Base-by-base conservation (phyloP, 2,329 filamentous ascomycete species). In the Ophiostoma sp. region DNA sequence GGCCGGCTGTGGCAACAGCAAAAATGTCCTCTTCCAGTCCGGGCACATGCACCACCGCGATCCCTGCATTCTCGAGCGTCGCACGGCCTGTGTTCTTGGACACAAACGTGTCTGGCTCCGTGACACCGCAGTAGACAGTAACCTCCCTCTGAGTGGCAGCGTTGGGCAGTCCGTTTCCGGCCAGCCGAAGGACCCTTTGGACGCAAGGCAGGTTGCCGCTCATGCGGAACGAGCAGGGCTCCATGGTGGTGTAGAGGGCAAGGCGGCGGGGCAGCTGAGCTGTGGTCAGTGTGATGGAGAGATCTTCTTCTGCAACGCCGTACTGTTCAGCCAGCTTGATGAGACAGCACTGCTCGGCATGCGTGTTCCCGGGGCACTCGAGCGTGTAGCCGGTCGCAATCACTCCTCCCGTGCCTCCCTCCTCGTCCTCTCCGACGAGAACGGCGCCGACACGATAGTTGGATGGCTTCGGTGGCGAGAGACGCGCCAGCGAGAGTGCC, bases 361-460 rank as follows among this genome's bases (percentile, higher is more conserved):
- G 95, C 0, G 95, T 98, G 79, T 99, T 99, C 58, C 94, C 95
- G 0, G 87, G 84, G 4, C 93, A 86, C 78, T 99, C 94, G 69
- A 97, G 84, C 0, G 95, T 97, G 80, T 94, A 98, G 67, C 95
- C 69, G 5, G 14, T 52, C 5, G 69, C 62, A 4, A 70, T 42
- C 3, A 66, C 42, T 2, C 14, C 27, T 7, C 58, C 42, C 5
- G 79, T 76, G 73, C 87, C 83, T 47, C 5, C 38, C 3, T 60
- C 44, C 12, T 41, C 45, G 45, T 12, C 18, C 9, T 80, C 82
- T 79, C 87, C 82, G 27, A 95, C 83, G 52, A 98, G 83, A n/a
- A 97, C 78, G n/a, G 95, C 95, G 58, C 95, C 95, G 36, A 99
- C 93, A 70, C 94, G 87, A 81, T 93, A 99, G 78, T 98, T 98